Percentiles rank a stretch among this genome's conserved stretches.
Conservation (phyloP, 768 basidiomycete genomes). For the Boletus rex-veris region DNA sequence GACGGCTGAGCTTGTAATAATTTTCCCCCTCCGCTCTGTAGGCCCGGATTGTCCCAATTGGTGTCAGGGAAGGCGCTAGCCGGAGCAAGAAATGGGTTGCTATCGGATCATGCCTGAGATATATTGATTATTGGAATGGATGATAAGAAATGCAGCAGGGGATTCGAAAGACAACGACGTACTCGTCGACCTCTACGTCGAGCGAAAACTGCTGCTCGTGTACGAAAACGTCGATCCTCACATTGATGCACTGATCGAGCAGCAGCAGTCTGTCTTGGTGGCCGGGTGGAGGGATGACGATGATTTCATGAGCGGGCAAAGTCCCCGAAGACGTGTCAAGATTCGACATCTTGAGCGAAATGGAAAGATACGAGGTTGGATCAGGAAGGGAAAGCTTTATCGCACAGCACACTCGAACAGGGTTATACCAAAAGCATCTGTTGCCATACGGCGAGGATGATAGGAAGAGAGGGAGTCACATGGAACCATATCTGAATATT, state of each 20-base stretch:
- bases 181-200: constrained; percentile 77
- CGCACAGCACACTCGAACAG: constrained; percentile 19
- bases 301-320: constrained; percentile 53
- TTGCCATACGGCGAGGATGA: constrained; percentile 1
- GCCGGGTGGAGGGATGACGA: constrained; percentile 40
- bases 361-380: background rate
- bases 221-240: constrained; percentile 49
- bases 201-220: constrained; percentile 62
- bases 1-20: constrained; percentile 71
- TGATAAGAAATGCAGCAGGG: constrained; percentile 8
- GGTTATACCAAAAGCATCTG: background rate
- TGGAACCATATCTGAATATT: constrained; percentile 8
- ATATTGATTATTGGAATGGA: constrained; percentile 7
- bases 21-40: constrained; percentile 34
- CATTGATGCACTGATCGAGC: constrained; percentile 61
- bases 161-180: constrained; percentile 24
- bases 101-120: constrained; percentile 52
- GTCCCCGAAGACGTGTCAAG: constrained; percentile 7
- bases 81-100: constrained; percentile 74
- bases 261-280: constrained; percentile 42
- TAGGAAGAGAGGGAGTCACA: constrained; percentile 8
- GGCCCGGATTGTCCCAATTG: constrained; percentile 70
- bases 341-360: constrained; percentile 13
- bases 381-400: constrained; percentile 4
- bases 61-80: constrained; percentile 53